A percentile compares a stretch with the other conserved stretches of the same genome.
These are phyloP conservation scores for Beta lomatogona DNA, from an alignment of 179 eudicot genomes.

Conservation along the genomic window DNA sequence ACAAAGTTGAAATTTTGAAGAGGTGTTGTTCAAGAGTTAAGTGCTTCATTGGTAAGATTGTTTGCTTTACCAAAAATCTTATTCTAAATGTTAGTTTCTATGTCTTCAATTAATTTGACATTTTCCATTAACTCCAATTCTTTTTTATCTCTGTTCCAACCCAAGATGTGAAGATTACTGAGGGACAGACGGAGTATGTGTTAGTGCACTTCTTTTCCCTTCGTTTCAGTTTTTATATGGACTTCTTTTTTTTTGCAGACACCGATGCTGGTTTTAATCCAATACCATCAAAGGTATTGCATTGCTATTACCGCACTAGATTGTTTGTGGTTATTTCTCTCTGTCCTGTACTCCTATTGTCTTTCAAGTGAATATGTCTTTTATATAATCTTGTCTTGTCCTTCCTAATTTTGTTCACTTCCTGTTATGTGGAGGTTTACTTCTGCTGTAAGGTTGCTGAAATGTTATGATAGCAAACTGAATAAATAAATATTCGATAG, in stretches of 20 bases:
- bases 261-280: constrained; percentile 84
- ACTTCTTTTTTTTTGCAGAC: constrained; percentile 49
- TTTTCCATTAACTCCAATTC: too few species aligned
- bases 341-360: neutral
- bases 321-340: neutral
- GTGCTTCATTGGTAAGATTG: constrained; percentile 72
- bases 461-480: neutral
- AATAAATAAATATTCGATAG: too few species aligned
- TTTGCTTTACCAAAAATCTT: neutral
- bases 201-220: neutral
- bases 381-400: too few species aligned
- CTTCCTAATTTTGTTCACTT: neutral
- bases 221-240: neutral
- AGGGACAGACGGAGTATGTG: neutral
- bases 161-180: too few species aligned
- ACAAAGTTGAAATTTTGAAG: constrained; percentile 48
- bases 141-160: too few species aligned
- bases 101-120: too few species aligned
- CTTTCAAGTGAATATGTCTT: neutral
- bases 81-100: neutral
- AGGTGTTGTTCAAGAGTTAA: constrained; percentile 58
- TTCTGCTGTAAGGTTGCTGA: neutral
- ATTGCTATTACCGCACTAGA: neutral
- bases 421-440: neutral
- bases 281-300: constrained; percentile 66